These are phyloP conservation scores for Lophium mytilinum DNA, from an alignment of 495 filamentous ascomycete species.

Conservation along the genomic window DNA sequence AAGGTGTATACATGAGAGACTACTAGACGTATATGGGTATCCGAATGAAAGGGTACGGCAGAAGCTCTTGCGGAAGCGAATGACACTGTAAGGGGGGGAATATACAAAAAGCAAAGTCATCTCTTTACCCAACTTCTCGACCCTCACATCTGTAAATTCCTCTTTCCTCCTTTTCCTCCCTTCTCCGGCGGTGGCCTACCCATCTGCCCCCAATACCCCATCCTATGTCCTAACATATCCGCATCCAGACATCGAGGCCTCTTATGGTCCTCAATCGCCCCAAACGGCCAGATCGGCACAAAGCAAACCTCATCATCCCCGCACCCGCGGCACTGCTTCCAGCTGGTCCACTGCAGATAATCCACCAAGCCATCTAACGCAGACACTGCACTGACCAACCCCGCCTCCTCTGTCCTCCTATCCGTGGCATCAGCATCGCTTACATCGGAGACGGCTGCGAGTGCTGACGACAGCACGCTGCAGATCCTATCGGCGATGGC, in stretches of 20 bases:
- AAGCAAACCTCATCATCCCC: conserved; percentile 53
- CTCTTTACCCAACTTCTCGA: no score
- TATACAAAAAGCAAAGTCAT: no score
- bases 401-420: background rate
- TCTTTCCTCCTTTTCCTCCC: background rate
- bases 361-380: conserved; percentile 38
- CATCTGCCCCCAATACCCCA: conserved; percentile 14
- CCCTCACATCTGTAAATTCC: background rate
- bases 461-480: conserved; percentile 39
- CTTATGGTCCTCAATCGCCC: conserved; percentile 45
- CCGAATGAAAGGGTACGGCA: no score
- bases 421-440: background rate
- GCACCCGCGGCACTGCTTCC: conserved; percentile 53
- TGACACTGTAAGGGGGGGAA: no score
- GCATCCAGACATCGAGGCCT: conserved; percentile 40
- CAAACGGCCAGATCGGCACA: conserved; percentile 60
- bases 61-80: no score
- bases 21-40: no score
- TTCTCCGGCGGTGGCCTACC: conserved; percentile 1
- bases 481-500: conserved; percentile 45
- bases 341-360: conserved; percentile 52
- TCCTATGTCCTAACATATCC: background rate
- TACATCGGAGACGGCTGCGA: background rate
- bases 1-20: no score
- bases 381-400: background rate